Percentiles rank a stretch among this genome's conserved stretches.
Evolutionary conservation across 2,329 filamentous ascomycete genomes (phyloP).

Genomic region (Penicillium frequentans): DNA sequence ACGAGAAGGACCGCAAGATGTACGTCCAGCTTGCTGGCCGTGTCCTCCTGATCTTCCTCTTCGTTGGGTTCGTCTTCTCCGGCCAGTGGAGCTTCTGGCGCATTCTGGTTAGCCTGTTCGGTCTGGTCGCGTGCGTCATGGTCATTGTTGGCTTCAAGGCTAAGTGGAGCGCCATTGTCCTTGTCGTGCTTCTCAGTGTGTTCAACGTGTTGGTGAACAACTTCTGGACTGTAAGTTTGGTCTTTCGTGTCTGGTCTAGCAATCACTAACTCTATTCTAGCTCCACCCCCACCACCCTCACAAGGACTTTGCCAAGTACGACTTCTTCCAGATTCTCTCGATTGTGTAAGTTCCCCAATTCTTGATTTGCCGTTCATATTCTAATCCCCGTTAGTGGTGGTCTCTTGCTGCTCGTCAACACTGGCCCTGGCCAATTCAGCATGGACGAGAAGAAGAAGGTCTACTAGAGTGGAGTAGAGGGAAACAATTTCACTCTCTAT

Average conservation of each 20-base stretch:
- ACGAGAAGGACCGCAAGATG: conserved; percentile 99
- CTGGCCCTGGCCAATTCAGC: conserved; percentile 94
- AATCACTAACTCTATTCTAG: conserved; percentile 46
- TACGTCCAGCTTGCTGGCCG: conserved; percentile 98
- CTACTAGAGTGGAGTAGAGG: conserved; percentile 60
- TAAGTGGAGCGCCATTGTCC: conserved; percentile 94
- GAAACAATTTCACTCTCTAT: conserved; percentile 7
- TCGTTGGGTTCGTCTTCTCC: conserved; percentile 93
- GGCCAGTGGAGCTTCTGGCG: conserved; percentile 91
- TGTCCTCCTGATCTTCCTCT: conserved; percentile 95
- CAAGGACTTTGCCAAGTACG: conserved; percentile 99
- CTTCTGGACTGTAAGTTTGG: conserved; percentile 89
- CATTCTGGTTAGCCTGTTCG: conserved; percentile 78
- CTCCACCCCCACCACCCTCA: conserved; percentile 97
- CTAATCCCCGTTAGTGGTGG: conserved; percentile 61
- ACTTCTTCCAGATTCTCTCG: conserved; percentile 99
- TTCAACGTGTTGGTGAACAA: conserved; percentile 99
- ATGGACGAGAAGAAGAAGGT: conserved; percentile 99
- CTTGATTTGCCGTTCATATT: neutral
- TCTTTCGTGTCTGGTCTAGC: neutral
- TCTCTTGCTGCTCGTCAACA: conserved; percentile 95
- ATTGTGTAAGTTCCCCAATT: conserved; percentile 67
- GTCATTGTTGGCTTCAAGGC: conserved; percentile 99
- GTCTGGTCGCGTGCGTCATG: conserved; percentile 93
- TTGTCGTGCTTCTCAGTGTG: conserved; percentile 91